Conservation (phyloP, 805 yeast genomes). For the Metahyphopichia silvanorum region DNA sequence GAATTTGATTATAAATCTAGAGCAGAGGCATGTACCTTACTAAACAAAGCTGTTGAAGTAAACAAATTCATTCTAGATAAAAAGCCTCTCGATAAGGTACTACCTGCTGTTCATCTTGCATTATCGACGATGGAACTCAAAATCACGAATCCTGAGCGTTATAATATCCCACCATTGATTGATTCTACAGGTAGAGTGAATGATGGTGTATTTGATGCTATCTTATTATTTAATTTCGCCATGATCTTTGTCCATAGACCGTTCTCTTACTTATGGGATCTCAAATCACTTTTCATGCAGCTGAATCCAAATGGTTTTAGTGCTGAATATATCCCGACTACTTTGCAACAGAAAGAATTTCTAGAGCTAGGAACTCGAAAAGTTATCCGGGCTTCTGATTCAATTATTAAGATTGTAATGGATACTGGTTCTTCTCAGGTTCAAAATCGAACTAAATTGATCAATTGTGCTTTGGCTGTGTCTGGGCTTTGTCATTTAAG, state of each 20-base stretch:
- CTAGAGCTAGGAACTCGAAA: conserved; percentile 51
- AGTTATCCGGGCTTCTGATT: conserved; percentile 52
- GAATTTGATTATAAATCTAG: conserved; percentile 37
- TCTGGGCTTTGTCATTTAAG: conserved; percentile 50
- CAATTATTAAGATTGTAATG: conserved; percentile 43
- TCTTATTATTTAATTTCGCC: conserved; percentile 47
- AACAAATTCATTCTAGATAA: conserved; percentile 44
- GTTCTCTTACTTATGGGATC: conserved; percentile 35
- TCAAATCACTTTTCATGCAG: too few species aligned
- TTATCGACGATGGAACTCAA: conserved; percentile 51
- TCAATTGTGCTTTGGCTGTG: conserved; percentile 53
- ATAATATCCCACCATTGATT: conserved; percentile 41
- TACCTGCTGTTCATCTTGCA: conserved; percentile 36
- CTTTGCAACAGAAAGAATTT: conserved; percentile 33
- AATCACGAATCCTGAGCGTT: conserved; percentile 38
- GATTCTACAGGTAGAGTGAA: conserved; percentile 43
- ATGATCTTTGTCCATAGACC: conserved; percentile 56
- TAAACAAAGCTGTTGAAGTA: conserved; percentile 35
- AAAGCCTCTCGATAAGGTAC: conserved; percentile 31
- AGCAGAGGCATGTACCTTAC: conserved; percentile 14
- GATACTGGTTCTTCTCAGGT: conserved; percentile 47
- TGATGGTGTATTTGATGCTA: conserved; percentile 53
- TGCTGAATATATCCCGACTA: conserved; percentile 28
- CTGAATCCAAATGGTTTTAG: conserved; percentile 10
- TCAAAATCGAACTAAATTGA: conserved; percentile 45